Base-by-base conservation (phyloP, 2,329 filamentous ascomycete species). In the Amesomyces nigricolor region DNA sequence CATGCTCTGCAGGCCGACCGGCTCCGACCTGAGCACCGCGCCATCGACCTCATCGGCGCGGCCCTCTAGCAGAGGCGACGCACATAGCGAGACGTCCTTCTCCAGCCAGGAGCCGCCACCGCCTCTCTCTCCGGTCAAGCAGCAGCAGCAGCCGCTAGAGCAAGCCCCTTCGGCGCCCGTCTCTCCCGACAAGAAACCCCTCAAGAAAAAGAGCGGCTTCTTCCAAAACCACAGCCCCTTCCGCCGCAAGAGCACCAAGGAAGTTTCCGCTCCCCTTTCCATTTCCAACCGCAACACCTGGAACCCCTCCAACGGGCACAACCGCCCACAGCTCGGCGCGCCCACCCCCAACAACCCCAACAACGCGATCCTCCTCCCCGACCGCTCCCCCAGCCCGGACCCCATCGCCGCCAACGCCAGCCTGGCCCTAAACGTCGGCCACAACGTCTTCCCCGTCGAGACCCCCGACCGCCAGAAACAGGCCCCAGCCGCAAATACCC, bases 181-280 rank as follows among this genome's bases (percentile, higher is more conserved):
- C 11, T 76, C 73, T 10, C 78, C 82, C 11, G 85, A 89, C 13
- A 89, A 86, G 66, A 79, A 83, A 46, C 75, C 90, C 14, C 77
- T 79, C 51, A 85, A 85, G 72, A 83, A 83, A 70, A 85, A 81
- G 73, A 95, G 89, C 58, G 88, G 89, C 0, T 96, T 97, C 72
- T 95, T 99, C 74, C 89, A 91, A 69, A 91, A 90, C 64, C 88
- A 92, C 67, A 92, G 88, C 62, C 92, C 92, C 0, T 99, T 99
- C 75, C 81, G 91, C 32, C 83, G 92, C 53, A 96, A 95, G 81
- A 96, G 91, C 68, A 90, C 87, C 52, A 91, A 89, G 65, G 89
- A 89, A 44, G 65, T 76, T 6, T 35, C 32, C 32, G 62, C 64
- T 9, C 57, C 71, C 1, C 66, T 26, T 26, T 26, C 22, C 22